phyloP scores from a whole-genome alignment of 768 basidiomycete species.

The Sistotremastrum suecicum region DNA sequence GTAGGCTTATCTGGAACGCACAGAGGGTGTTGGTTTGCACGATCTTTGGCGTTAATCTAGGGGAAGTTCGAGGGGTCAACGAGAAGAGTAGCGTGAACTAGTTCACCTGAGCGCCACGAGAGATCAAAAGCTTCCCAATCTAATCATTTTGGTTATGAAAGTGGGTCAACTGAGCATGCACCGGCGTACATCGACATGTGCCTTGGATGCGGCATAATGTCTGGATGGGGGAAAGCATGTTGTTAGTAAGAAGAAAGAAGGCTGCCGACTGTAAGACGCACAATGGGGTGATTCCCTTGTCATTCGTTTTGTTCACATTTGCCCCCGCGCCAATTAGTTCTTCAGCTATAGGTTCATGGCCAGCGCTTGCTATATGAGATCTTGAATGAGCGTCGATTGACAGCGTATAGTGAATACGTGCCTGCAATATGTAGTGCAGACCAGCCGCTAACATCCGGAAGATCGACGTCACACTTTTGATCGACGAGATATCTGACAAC shows the following conservation, averaged over 20 bases:
- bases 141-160: conserved; percentile 25
- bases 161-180: neutral
- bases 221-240: conserved; percentile 24
- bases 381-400: neutral
- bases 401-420: conserved; percentile 13
- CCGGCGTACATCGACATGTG: conserved; percentile 55
- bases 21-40: conserved; percentile 86
- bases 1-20: conserved; percentile 22
- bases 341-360: conserved; percentile 56
- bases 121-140: conserved; percentile 80
- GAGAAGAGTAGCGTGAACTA: conserved; percentile 16
- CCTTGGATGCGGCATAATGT: conserved; percentile 89
- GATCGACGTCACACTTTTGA: conserved; percentile 55
- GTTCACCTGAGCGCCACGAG: conserved; percentile 84
- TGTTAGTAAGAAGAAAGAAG: neutral
- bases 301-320: conserved; percentile 64
- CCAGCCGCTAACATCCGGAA: conserved; percentile 57
- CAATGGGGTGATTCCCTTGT: conserved; percentile 77
- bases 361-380: conserved; percentile 53
- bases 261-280: conserved; percentile 24
- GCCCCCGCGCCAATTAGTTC: conserved; percentile 76
- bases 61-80: conserved; percentile 16
- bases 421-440: conserved; percentile 71
- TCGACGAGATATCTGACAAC: conserved; percentile 56
- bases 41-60: conserved; percentile 90